These are phyloP conservation scores for Jamesozyma jinghongensis DNA, from an alignment of 805 yeast species.

Conservation along the genomic window DNA sequence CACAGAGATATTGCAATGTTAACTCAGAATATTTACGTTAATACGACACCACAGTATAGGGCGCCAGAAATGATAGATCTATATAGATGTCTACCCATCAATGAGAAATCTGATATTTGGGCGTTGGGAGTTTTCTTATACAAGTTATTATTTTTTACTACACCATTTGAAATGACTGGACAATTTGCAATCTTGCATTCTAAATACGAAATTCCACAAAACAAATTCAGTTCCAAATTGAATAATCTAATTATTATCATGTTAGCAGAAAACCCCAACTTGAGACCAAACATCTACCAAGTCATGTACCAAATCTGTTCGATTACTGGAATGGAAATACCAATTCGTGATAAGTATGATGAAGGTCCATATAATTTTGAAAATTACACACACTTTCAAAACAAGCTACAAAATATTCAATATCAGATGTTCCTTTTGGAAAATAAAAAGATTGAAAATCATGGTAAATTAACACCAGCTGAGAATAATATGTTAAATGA, in stretches of 20 bases:
- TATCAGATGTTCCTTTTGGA: constrained; percentile 24
- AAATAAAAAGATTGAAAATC: constrained; percentile 14
- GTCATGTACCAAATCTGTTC: constrained; percentile 56
- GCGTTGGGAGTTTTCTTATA: constrained; percentile 88
- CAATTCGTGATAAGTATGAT: constrained; percentile 37
- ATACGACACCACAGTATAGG: constrained; percentile 94
- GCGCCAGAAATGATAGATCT: constrained; percentile 95
- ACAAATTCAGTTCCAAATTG: constrained; percentile 61
- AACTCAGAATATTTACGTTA: constrained; percentile 77
- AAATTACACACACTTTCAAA: constrained; percentile 45
- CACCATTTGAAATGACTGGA: constrained; percentile 83
- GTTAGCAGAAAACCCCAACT: constrained; percentile 74
- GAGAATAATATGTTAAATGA: constrained; percentile 20
- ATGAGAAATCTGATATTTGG: constrained; percentile 94
- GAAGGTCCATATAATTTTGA: constrained; percentile 49
- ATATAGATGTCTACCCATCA: constrained; percentile 72
- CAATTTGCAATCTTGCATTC: constrained; percentile 85
- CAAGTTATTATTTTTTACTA: constrained; percentile 84
- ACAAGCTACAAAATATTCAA: constrained; percentile 25
- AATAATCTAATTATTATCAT: constrained; percentile 70
- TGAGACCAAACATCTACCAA: constrained; percentile 83
- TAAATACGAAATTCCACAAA: constrained; percentile 69
- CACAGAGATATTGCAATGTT: constrained; percentile 70
- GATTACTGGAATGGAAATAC: constrained; percentile 46
- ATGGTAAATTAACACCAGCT: constrained; percentile 6